Conservation (phyloP, 1,284 basidiomycete species). For the Boletellus dicymbophilus region DNA sequence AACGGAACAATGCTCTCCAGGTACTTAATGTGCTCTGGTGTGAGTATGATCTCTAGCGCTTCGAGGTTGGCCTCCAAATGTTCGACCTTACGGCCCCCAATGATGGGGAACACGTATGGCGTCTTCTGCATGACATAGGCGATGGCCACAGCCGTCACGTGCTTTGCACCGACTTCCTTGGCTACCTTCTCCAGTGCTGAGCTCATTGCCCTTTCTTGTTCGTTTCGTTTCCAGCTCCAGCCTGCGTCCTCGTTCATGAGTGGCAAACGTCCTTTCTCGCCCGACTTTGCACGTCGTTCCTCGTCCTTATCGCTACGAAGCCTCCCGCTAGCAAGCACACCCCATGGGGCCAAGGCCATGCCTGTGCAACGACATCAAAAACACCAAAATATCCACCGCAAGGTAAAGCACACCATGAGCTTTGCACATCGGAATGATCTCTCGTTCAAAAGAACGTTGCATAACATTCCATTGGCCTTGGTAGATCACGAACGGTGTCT, state of each 20-base stretch:
- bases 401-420: constrained; percentile 33
- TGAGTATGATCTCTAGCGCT: constrained; percentile 45
- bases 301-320: constrained; percentile 10
- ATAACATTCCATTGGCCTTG: constrained; percentile 56
- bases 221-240: constrained; percentile 3
- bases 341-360: constrained; percentile 5
- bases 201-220: not conserved
- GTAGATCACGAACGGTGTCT: constrained; percentile 54
- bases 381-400: not conserved
- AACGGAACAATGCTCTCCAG: constrained; percentile 34
- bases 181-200: not conserved
- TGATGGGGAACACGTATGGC: constrained; percentile 49
- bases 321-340: constrained; percentile 4
- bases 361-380: not conserved
- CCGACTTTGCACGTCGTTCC: not conserved
- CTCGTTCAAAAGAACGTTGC: constrained; percentile 47
- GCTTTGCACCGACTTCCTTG: not conserved
- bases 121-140: constrained; percentile 50
- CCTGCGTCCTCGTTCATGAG: not conserved
- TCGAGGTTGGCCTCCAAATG: constrained; percentile 51
- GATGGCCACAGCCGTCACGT: constrained; percentile 36
- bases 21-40: constrained; percentile 43
- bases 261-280: not conserved
- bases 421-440: constrained; percentile 53
- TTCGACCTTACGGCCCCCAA: constrained; percentile 53